These are phyloP conservation scores for Kodamaea sagamina DNA, from an alignment of 805 yeast species.

Conservation along the genomic window DNA sequence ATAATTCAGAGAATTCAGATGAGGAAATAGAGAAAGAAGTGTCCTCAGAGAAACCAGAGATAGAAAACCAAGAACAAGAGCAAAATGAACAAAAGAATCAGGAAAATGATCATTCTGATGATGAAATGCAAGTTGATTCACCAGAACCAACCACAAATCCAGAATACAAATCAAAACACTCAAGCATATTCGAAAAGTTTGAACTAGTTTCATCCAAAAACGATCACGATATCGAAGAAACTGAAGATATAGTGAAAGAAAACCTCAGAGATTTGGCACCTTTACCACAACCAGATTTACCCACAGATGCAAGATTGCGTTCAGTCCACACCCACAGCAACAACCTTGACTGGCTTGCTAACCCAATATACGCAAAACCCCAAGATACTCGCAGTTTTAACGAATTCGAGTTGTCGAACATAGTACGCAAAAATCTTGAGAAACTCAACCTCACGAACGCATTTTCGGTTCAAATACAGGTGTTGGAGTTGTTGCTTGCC, in stretches of 20 bases:
- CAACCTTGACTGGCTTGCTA: conserved; percentile 65
- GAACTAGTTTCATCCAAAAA: conserved; percentile 32
- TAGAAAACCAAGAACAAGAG: background rate
- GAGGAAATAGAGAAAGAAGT: conserved; percentile 21
- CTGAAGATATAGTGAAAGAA: conserved; percentile 20
- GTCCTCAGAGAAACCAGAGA: background rate
- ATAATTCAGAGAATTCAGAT: conserved; percentile 13
- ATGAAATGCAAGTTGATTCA: background rate
- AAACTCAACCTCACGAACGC: conserved; percentile 54
- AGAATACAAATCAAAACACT: conserved; percentile 24
- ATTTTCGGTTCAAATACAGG: conserved; percentile 75
- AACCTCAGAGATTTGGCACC: conserved; percentile 54
- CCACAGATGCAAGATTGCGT: conserved; percentile 47
- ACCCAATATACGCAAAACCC: conserved; percentile 60
- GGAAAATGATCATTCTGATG: no score
- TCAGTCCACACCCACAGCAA: conserved; percentile 28
- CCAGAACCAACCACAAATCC: conserved; percentile 11
- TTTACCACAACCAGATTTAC: conserved; percentile 80
- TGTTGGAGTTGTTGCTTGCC: conserved; percentile 53
- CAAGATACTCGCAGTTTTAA: conserved; percentile 47
- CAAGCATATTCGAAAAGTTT: conserved; percentile 22
- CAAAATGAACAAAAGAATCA: no score
- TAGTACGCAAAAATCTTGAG: conserved; percentile 48
- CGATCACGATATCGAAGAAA: conserved; percentile 22
- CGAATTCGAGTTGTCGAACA: conserved; percentile 47